Percentiles rank a stretch among this genome's conserved stretches.
These are phyloP conservation scores for Metarhizium album DNA, from an alignment of 2,329 filamentous ascomycete species.

Conservation along the genomic window DNA sequence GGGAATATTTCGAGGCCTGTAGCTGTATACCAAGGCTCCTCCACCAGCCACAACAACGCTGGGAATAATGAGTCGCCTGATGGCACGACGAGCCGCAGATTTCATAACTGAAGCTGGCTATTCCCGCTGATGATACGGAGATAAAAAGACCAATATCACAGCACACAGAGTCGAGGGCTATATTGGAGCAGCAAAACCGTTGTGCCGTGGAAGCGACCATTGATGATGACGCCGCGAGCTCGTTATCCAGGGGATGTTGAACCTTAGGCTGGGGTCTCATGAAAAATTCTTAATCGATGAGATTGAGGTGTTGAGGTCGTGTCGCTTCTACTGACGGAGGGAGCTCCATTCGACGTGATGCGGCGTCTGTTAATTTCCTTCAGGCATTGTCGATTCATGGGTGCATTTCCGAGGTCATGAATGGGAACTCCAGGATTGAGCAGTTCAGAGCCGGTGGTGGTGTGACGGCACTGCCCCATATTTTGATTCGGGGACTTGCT, in stretches of 20 bases:
- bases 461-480: no score
- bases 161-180: no score
- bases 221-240: not conserved
- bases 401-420: no score
- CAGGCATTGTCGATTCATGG: not conserved
- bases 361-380: not conserved
- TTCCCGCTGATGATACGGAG: no score
- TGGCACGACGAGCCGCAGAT: slow-evolving; percentile 9
- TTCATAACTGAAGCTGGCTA: not conserved
- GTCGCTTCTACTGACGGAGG: not conserved
- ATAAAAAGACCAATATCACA: no score
- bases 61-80: slow-evolving; percentile 32
- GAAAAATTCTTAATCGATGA: not conserved
- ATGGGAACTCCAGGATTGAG: no score
- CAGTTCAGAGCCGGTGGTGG: no score
- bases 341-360: not conserved
- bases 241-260: not conserved
- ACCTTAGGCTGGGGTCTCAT: not conserved
- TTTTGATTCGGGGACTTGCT: no score
- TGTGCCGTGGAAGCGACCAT: not conserved
- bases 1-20: slow-evolving; percentile 62
- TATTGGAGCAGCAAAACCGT: no score
- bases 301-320: not conserved
- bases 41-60: slow-evolving; percentile 31
- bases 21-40: slow-evolving; percentile 32